Conservation (phyloP, 2,329 filamentous ascomycete genomes). For the Periglandula ipomoeae region DNA sequence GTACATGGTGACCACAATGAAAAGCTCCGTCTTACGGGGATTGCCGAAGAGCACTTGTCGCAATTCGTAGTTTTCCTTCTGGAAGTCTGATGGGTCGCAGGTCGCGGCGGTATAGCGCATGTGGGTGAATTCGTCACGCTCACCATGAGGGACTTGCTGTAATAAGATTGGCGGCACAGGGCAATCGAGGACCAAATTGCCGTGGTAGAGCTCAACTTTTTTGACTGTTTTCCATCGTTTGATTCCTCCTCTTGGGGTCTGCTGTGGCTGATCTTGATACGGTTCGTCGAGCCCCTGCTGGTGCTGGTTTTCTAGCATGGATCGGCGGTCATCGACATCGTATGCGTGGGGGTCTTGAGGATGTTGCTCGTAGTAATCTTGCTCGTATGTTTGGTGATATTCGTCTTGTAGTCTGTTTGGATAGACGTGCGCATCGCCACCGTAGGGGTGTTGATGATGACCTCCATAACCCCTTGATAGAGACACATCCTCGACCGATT, state of each 20-base stretch:
- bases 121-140: slow-evolving; percentile 84
- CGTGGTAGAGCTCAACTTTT: slow-evolving; percentile 93
- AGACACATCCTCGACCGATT: slow-evolving; percentile 42
- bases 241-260: slow-evolving; percentile 39
- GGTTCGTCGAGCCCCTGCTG: slow-evolving; percentile 11
- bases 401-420: slow-evolving; percentile 67
- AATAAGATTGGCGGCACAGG: slow-evolving; percentile 84
- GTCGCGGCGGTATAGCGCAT: slow-evolving; percentile 94
- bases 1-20: slow-evolving; percentile 98
- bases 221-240: slow-evolving; percentile 98
- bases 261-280: slow-evolving; percentile 8
- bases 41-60: slow-evolving; percentile 90
- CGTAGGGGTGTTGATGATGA: slow-evolving; percentile 38
- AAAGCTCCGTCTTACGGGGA: slow-evolving; percentile 84
- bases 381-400: slow-evolving; percentile 20
- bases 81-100: slow-evolving; percentile 84
- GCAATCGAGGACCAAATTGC: slow-evolving; percentile 94
- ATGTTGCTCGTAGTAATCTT: slow-evolving; percentile 42
- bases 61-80: slow-evolving; percentile 80
- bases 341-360: slow-evolving; percentile 43
- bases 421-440: slow-evolving; percentile 9
- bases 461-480: slow-evolving; percentile 33
- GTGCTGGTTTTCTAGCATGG: slow-evolving; percentile 63
- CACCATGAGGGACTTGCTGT: slow-evolving; percentile 80
- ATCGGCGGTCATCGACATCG: slow-evolving; percentile 61